Percentiles rank a stretch among this genome's conserved stretches.
Evolutionary conservation across 345 rosid species (phyloP).

Genomic region (Iberis pinnata): DNA sequence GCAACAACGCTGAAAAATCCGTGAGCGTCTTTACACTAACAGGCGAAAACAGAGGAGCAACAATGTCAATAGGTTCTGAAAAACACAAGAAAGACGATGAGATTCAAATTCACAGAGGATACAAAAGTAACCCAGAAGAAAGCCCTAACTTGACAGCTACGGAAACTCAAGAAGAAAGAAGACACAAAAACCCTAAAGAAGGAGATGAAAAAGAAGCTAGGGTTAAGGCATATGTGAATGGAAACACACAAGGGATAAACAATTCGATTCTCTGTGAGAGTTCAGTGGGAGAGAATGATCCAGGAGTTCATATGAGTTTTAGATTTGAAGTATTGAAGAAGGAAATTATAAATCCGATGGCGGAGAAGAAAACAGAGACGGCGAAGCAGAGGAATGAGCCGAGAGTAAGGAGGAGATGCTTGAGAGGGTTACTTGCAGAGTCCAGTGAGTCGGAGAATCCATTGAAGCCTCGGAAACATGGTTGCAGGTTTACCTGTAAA

Average conservation of each 20-base stretch:
- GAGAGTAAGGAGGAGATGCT: conserved; percentile 55
- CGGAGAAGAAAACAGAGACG: conserved; percentile 28
- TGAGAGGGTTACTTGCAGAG: conserved; percentile 72
- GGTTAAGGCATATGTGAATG: conserved; percentile 48
- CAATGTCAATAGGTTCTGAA: conserved; percentile 48
- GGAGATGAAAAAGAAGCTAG: conserved; percentile 25
- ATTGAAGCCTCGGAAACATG: conserved; percentile 63
- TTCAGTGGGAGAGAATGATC: conserved; percentile 45
- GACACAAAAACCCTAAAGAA: conserved; percentile 24
- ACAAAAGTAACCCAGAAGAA: conserved; percentile 51
- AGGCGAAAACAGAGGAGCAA: conserved; percentile 87
- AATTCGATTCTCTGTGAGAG: conserved; percentile 58
- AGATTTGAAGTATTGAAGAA: conserved; percentile 3
- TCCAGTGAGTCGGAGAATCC: conserved; percentile 70
- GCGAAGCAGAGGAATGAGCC: conserved; percentile 54
- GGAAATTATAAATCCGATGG: conserved; percentile 14
- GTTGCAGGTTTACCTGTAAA: conserved; percentile 47
- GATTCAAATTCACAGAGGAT: conserved; percentile 54
- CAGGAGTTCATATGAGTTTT: conserved; percentile 56
- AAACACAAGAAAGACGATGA: conserved; percentile 40
- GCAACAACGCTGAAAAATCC: conserved; percentile 38
- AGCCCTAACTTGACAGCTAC: conserved; percentile 46
- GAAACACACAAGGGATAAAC: conserved; percentile 59
- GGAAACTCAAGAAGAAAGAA: conserved; percentile 51
- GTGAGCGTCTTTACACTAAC: conserved; percentile 51